A percentile compares a stretch with the other conserved stretches of the same genome.
Evolutionary conservation across 768 basidiomycete species (phyloP).

Genomic region (Tylopilus rubrobrunneus): DNA sequence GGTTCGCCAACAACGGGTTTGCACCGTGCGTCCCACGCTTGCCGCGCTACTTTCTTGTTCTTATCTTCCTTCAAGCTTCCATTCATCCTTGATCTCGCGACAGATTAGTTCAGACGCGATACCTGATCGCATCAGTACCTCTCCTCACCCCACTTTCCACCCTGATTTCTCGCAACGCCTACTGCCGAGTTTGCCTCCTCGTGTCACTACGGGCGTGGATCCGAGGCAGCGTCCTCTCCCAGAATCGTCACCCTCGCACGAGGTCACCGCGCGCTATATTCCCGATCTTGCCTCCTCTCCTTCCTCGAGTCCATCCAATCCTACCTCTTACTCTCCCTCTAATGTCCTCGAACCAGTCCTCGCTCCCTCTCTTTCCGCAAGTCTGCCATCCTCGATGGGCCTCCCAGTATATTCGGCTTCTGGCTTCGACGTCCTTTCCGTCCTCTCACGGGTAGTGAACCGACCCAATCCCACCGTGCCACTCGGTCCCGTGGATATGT

Average conservation of each 20-base stretch:
- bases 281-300: constrained; percentile 2
- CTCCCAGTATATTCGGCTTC: constrained; percentile 81
- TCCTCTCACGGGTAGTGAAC: constrained; percentile 72
- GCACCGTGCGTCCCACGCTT: constrained; percentile 18
- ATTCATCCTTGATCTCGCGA: constrained; percentile 15
- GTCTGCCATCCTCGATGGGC: constrained; percentile 31
- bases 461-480: constrained; percentile 70
- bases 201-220: constrained; percentile 1
- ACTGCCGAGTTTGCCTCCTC: neutral
- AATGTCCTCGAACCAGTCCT: neutral
- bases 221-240: constrained; percentile 4
- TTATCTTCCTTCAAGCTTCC: constrained; percentile 25
- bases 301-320: constrained; percentile 5
- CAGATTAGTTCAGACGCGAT: constrained; percentile 3
- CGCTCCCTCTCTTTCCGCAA: constrained; percentile 4
- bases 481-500: constrained; percentile 89
- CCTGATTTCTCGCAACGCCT: neutral
- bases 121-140: neutral
- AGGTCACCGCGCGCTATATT: constrained; percentile 1
- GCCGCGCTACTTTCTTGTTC: neutral
- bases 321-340: constrained; percentile 4
- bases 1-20: constrained; percentile 51
- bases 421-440: constrained; percentile 85
- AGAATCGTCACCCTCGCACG: constrained; percentile 2
- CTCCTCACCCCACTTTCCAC: neutral